Evolutionary conservation across 164 flowering plant genomes (phyloP), one percentile per base, ranked within the genome.

Genomic region (Chloranthus sessilifolius): DNA sequence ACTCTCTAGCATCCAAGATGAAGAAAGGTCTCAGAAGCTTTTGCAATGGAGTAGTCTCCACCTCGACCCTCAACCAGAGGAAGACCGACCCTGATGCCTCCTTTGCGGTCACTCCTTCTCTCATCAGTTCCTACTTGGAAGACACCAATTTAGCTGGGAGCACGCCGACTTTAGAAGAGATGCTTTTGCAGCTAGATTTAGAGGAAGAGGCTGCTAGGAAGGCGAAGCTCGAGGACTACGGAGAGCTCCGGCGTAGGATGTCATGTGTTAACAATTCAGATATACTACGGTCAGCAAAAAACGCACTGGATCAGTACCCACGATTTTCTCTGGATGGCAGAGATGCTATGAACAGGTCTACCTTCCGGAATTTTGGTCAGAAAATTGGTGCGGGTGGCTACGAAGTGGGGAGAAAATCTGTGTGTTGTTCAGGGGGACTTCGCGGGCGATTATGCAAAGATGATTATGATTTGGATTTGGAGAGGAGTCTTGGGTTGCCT

Each of bases 301-400:
- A 83, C 25, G 98, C 96, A 0, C 56, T 92, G 64, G 83, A 85
- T 58, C 98, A 88, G 74, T 88, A 92, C 59, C 98, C 98, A 0
- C 72, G 95, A 12, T 92, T 92, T 45, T 92, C 96, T 22, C 79
- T 88, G 0, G 98, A 92, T 36, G 96, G 95, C 0, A 73, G 73
- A 53, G 98, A 90, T 30, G 70, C 98, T 16, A 82, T 87, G 87
- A 84, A 81, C 39, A 62, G 92, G 9, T 85, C 89, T 8, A 81
- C 87, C 0, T 85, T 89, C 58, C 47, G 68, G 7, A 75, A 73
- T 71, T 19, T 51, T 30, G 35, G 31, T n/a, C n/a, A n/a, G n/a
- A n/a, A n/a, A n/a, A n/a, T n/a, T n/a, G n/a, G n/a, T n/a, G n/a
- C n/a, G n/a, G 41, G 65, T n/a, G 40, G 49, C 26, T 38, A 23